Base-by-base conservation (phyloP, 441 rosid species). In the Pelargonium myrrhifolium region DNA sequence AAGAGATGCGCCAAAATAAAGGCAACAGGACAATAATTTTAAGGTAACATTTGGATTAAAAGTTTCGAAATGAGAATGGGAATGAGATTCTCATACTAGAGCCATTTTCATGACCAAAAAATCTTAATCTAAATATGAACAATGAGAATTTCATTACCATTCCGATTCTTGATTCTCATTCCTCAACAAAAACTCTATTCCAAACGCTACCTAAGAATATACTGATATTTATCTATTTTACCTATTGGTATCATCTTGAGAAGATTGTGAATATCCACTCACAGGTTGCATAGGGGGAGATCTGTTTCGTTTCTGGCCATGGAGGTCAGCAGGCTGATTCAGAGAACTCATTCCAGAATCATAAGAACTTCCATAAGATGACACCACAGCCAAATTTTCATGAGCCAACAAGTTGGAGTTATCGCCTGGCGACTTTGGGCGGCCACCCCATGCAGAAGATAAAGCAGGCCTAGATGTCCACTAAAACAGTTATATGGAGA, bases 191-290 rank as follows among this genome's bases (percentile, higher is more conserved):
- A 35, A 35, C 39, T 35, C 39, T 35, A 35, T 35, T 35, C 39
- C 39, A 35, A 35, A 35, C 39, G 39, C 39, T 35, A 53, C 20
- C 18, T 53, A 53, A 15, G 59, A 53, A 53, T 53, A 6, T 53
- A 6, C 62, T 66, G 67, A 65, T 62, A 68, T 64, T 67, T 65
- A 64, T 56, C 72, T 60, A 53, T 65, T 75, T 81, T 64, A 87
- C 92, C 89, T 87, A 69, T 70, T 77, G 68, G 82, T 73, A 51
- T 82, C 80, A 65, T 76, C 74, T 59, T 72, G 84, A 72, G 66
- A 12, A 76, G 82, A 68, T 71, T 49, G 67, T 1, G 66, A 59
- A 72, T 77, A 72, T 61, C 83, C 79, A 68, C 65, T 75, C 22
- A 70, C 63, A 40, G 72, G 65, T 72, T 79, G 66, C 21, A 43